Evolutionary conservation across 2,329 filamentous ascomycete genomes (phyloP).

Genomic region (Botryotinia globosa): DNA sequence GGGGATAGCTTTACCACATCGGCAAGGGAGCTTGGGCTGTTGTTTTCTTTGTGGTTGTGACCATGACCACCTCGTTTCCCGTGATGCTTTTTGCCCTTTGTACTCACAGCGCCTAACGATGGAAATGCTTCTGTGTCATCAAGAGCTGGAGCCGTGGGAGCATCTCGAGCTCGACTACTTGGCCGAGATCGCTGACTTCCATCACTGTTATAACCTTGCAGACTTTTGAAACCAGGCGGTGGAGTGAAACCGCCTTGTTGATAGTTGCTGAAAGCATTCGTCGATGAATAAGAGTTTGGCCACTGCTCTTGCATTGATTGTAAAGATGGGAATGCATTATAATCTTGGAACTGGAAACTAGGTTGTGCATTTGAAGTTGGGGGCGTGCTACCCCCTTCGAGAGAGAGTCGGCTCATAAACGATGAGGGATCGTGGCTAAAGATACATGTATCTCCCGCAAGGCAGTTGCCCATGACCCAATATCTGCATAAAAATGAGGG

Average conservation of each 20-base stretch:
- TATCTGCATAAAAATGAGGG: slow-evolving; percentile 56
- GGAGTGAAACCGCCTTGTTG: slow-evolving; percentile 55
- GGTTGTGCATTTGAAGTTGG: slow-evolving; percentile 61
- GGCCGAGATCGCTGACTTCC: slow-evolving; percentile 76
- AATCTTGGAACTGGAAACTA: slow-evolving; percentile 77
- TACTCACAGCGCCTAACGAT: slow-evolving; percentile 71
- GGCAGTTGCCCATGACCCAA: slow-evolving; percentile 92
- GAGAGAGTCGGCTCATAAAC: slow-evolving; percentile 74
- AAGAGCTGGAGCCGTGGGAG: slow-evolving; percentile 69
- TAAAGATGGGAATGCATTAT: slow-evolving; percentile 80
- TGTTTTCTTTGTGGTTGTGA: slow-evolving; percentile 64
- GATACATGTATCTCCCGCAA: slow-evolving; percentile 89
- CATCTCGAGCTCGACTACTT: slow-evolving; percentile 66
- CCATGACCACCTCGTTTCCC: slow-evolving; percentile 85
- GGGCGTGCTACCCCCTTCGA: slow-evolving; percentile 67
- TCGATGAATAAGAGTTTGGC: slow-evolving; percentile 44
- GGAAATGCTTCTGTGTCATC: slow-evolving; percentile 97
- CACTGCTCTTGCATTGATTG: slow-evolving; percentile 60
- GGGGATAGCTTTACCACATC: slow-evolving; percentile 96
- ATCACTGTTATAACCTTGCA: slow-evolving; percentile 55
- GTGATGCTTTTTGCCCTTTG: slow-evolving; percentile 87
- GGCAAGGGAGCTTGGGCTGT: slow-evolving; percentile 72
- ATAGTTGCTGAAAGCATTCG: slow-evolving; percentile 50
- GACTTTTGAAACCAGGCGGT: slow-evolving; percentile 68
- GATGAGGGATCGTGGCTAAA: slow-evolving; percentile 95